phyloP scores from a whole-genome alignment of 208 protist species.

The Tetramitus jugosus region DNA sequence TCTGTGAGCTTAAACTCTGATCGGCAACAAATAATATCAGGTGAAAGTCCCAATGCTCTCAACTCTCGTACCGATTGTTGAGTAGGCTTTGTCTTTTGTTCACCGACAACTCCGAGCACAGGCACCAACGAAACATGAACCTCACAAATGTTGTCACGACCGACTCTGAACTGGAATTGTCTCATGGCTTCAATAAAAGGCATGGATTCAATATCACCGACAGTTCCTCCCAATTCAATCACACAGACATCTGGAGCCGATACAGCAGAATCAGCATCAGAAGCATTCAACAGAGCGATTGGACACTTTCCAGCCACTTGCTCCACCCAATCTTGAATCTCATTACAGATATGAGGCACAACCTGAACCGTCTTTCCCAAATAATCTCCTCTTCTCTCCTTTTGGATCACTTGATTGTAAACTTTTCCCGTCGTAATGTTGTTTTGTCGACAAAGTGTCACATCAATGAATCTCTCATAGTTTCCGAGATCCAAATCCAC shows the following conservation, averaged over 20 bases:
- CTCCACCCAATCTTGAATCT: constrained; percentile 72
- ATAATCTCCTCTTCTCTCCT: constrained; percentile 92
- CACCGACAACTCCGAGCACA: constrained; percentile 58
- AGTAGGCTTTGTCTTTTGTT: constrained; percentile 99
- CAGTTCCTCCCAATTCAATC: constrained; percentile 92
- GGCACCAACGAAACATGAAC: constrained; percentile 52
- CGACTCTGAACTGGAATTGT: constrained; percentile 74
- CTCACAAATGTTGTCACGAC: constrained; percentile 57
- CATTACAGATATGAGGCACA: constrained; percentile 68
- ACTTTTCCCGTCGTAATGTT: constrained; percentile 99
- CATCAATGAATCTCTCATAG: constrained; percentile 97
- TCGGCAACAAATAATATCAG: constrained; percentile 96
- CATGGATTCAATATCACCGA: constrained; percentile 98
- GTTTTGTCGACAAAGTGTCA: constrained; percentile 83
- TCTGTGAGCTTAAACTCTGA: constrained; percentile 66
- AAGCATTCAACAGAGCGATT: neutral
- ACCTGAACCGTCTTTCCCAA: constrained; percentile 99
- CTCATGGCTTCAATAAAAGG: constrained; percentile 95
- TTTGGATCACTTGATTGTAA: constrained; percentile 85
- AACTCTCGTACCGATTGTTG: constrained; percentile 91
- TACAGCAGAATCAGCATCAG: neutral
- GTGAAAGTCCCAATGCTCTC: constrained; percentile 87
- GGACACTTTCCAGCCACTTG: neutral
- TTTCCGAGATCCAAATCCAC: constrained; percentile 90
- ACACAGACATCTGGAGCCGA: constrained; percentile 76